Conservation (phyloP, 441 rosid genomes). For the Populus trichocarpa region DNA sequence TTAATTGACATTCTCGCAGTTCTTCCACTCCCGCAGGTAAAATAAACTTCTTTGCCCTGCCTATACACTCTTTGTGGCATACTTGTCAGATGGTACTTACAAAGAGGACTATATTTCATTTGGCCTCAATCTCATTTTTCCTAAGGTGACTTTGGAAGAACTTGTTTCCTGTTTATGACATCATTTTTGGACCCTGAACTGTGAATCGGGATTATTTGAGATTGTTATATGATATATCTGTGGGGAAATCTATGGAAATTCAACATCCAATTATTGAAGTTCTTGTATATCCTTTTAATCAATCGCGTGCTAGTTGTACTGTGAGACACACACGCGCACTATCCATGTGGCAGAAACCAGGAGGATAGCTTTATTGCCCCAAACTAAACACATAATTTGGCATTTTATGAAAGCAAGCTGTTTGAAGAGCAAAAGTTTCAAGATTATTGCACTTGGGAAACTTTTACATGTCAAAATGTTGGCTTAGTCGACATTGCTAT, state of each 20-base stretch:
- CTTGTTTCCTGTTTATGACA: not conserved
- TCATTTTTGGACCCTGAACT: not conserved
- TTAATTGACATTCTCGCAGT: constrained; percentile 75
- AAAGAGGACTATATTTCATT: not conserved
- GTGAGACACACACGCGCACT: not conserved
- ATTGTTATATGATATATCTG: not conserved
- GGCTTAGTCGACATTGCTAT: not conserved
- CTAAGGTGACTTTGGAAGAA: not conserved
- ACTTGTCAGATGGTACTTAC: not conserved
- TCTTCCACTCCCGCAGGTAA: constrained; percentile 91
- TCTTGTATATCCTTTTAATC: not conserved
- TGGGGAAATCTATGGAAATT: not conserved
- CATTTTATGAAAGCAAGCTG: not conserved
- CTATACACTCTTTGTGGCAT: not conserved
- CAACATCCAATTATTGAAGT: not conserved
- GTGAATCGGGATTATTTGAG: not conserved
- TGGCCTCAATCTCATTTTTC: not conserved
- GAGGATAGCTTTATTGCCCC: not conserved
- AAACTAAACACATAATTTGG: not conserved
- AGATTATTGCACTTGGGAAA: not conserved
- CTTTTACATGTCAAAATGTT: not conserved
- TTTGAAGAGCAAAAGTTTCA: not conserved
- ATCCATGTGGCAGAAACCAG: not conserved
- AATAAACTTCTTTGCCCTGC: constrained; percentile 39
- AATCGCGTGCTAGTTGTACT: not conserved